These are phyloP conservation scores for Trametes maxima DNA, from an alignment of 768 basidiomycete species.

Conservation along the genomic window DNA sequence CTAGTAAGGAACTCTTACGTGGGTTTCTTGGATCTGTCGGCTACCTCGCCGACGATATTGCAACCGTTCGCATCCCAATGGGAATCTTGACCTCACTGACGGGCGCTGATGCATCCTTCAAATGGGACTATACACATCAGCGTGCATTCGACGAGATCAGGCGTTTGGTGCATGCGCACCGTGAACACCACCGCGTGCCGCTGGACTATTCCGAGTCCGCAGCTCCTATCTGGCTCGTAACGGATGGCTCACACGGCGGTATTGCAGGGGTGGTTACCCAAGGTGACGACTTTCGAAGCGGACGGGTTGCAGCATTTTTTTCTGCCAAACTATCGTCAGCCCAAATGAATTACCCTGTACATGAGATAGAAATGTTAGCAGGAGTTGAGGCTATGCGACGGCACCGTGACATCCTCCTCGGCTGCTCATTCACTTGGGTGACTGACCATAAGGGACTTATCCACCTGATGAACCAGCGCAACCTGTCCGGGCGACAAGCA, in stretches of 20 bases:
- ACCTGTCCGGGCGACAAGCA: slow-evolving; percentile 30
- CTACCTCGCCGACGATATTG: slow-evolving; percentile 39
- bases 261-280: slow-evolving; percentile 26
- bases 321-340: slow-evolving; percentile 32
- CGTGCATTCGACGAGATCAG: slow-evolving; percentile 35
- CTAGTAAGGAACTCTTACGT: slow-evolving; percentile 36
- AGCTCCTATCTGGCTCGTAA: slow-evolving; percentile 28
- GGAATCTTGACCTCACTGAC: slow-evolving; percentile 32
- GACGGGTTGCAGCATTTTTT: slow-evolving; percentile 29
- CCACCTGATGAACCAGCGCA: slow-evolving; percentile 27
- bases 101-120: slow-evolving; percentile 17
- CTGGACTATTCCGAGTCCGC: slow-evolving; percentile 30
- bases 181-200: slow-evolving; percentile 21
- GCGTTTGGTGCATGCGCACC: slow-evolving; percentile 14
- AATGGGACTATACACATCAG: slow-evolving; percentile 37
- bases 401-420: slow-evolving; percentile 30
- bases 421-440: slow-evolving; percentile 25
- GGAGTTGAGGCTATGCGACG: slow-evolving; percentile 42
- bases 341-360: slow-evolving; percentile 40
- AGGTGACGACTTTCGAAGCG: slow-evolving; percentile 21
- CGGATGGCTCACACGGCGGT: slow-evolving; percentile 29
- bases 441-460: slow-evolving; percentile 35
- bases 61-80: slow-evolving; percentile 41
- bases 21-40: slow-evolving; percentile 38
- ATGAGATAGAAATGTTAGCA: slow-evolving; percentile 41